phyloP scores from a whole-genome alignment of 768 basidiomycete species.

The Termitomyces sp. region DNA sequence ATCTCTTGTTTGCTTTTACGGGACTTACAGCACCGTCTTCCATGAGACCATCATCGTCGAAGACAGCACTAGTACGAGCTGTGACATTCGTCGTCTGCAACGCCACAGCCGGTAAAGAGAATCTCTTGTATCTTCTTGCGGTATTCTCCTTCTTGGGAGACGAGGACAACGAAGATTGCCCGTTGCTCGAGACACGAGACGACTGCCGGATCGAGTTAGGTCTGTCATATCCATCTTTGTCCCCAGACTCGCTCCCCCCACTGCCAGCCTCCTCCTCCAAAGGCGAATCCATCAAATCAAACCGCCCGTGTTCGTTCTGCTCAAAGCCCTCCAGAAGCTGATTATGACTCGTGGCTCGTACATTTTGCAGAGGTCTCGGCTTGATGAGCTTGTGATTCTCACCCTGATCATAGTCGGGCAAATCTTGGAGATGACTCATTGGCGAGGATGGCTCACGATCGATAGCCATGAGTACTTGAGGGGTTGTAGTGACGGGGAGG shows the following conservation, averaged over 20 bases:
- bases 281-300: conserved; percentile 11
- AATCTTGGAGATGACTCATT: conserved; percentile 10
- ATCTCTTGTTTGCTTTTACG: conserved; percentile 35
- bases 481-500: conserved; percentile 33
- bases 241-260: neutral
- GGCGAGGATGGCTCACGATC: conserved; percentile 22
- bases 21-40: conserved; percentile 21
- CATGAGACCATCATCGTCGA: conserved; percentile 12
- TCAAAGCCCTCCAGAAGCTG: conserved; percentile 66
- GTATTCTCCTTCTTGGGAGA: conserved; percentile 54
- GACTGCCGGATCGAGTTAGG: neutral
- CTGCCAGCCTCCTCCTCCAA: conserved; percentile 13
- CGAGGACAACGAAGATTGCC: conserved; percentile 20
- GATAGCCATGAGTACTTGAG: conserved; percentile 49
- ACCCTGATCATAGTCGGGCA: conserved; percentile 4
- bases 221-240: neutral
- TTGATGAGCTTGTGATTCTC: conserved; percentile 22
- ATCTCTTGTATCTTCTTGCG: conserved; percentile 56
- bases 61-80: conserved; percentile 39
- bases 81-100: conserved; percentile 71
- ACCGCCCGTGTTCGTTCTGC: conserved; percentile 22
- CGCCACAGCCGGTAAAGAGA: conserved; percentile 75
- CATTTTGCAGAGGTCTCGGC: conserved; percentile 28
- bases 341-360: conserved; percentile 60
- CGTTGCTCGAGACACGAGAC: conserved; percentile 5